Evolutionary conservation across 2,329 filamentous ascomycete species (phyloP).

Genomic region (Sphaerulina vaccinii): DNA sequence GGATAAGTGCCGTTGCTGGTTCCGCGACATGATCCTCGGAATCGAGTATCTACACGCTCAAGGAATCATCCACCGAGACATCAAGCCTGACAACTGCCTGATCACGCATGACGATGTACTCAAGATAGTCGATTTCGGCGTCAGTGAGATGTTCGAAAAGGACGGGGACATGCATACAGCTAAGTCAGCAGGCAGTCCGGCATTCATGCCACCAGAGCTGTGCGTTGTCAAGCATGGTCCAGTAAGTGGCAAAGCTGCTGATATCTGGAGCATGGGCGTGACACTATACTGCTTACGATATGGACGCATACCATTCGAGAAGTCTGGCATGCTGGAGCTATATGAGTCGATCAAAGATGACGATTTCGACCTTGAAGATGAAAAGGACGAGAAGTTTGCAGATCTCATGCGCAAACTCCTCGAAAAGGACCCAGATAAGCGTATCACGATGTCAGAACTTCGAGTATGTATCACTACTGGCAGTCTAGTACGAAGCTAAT

Average conservation of each 20-base stretch:
- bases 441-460: constrained; percentile 79
- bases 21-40: constrained; percentile 88
- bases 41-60: constrained; percentile 96
- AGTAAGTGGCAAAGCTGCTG: constrained; percentile 83
- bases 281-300: constrained; percentile 91
- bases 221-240: constrained; percentile 83
- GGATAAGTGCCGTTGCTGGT: constrained; percentile 84
- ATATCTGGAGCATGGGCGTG: constrained; percentile 98
- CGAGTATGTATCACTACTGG: constrained; percentile 58
- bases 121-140: constrained; percentile 98
- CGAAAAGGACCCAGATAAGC: constrained; percentile 78
- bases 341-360: constrained; percentile 85
- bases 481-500: constrained; percentile 23
- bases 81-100: constrained; percentile 95
- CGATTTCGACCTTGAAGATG: constrained; percentile 59
- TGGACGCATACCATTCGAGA: constrained; percentile 82
- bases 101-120: constrained; percentile 88
- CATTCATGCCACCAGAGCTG: constrained; percentile 89
- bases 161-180: constrained; percentile 81
- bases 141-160: constrained; percentile 97
- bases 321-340: constrained; percentile 74
- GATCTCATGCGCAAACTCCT: constrained; percentile 73
- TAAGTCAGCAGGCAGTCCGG: constrained; percentile 91
- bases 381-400: constrained; percentile 65
- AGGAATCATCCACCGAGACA: constrained; percentile 91